Evolutionary conservation across 2,329 filamentous ascomycete genomes (phyloP).

Genomic region (Xylaria sp.): DNA sequence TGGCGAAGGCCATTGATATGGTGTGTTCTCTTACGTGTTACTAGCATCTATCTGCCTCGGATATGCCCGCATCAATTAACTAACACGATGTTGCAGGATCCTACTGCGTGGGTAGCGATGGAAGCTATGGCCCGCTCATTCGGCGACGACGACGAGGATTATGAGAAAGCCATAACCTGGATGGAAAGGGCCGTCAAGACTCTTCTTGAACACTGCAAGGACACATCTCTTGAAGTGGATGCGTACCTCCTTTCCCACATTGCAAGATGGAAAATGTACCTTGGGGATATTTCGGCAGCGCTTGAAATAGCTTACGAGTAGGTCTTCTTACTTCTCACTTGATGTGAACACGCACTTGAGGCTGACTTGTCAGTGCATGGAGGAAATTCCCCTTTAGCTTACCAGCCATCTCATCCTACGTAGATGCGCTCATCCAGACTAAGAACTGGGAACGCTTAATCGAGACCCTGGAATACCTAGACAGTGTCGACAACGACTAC

Average conservation of each 20-base stretch:
- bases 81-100: neutral
- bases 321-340: too few species aligned
- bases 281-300: slow-evolving; percentile 7
- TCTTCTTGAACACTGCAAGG: slow-evolving; percentile 15
- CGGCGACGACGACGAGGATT: slow-evolving; percentile 11
- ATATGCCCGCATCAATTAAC: neutral
- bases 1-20: slow-evolving; percentile 17
- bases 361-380: slow-evolving; percentile 14
- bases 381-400: slow-evolving; percentile 5
- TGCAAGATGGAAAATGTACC: slow-evolving; percentile 8
- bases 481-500: slow-evolving; percentile 1
- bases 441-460: slow-evolving; percentile 9
- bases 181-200: slow-evolving; percentile 19
- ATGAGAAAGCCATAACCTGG: slow-evolving; percentile 18
- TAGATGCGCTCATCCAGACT: neutral
- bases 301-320: slow-evolving; percentile 16
- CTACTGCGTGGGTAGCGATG: slow-evolving; percentile 20
- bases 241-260: slow-evolving; percentile 17
- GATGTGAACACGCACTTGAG: neutral
- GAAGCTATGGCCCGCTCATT: slow-evolving; percentile 13
- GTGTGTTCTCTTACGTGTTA: neutral
- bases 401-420: neutral
- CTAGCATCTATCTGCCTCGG: neutral
- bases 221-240: slow-evolving; percentile 15
- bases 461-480: slow-evolving; percentile 5